Percentiles rank a stretch among this genome's conserved stretches.
These are phyloP conservation scores for Jackrogersella multiformis DNA, from an alignment of 495 filamentous ascomycete genomes.

Conservation along the genomic window DNA sequence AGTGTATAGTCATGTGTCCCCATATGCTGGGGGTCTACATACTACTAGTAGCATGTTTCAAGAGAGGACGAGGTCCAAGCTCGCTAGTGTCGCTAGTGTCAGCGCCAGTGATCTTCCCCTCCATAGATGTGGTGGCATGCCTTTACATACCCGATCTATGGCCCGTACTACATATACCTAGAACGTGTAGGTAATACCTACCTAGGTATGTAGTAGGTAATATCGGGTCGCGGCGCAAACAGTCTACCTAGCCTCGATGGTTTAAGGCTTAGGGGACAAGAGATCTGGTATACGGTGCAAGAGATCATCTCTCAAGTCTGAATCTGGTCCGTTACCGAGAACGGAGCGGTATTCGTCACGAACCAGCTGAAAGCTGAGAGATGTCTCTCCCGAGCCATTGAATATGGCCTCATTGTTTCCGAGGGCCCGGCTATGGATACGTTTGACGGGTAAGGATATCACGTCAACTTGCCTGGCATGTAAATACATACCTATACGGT, in stretches of 20 bases:
- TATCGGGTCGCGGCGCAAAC: neutral
- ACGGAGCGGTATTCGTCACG: neutral
- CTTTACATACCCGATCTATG: neutral
- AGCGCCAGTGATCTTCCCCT: slow-evolving; percentile 8
- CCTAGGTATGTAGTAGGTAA: neutral
- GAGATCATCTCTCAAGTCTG: neutral
- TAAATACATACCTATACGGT: too few species aligned
- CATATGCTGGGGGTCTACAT: slow-evolving; percentile 5
- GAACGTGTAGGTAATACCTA: too few species aligned
- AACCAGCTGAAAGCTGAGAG: slow-evolving; percentile 4
- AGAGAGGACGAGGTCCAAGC: slow-evolving; percentile 24
- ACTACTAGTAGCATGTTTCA: too few species aligned
- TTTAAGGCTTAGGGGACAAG: neutral
- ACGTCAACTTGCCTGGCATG: slow-evolving; percentile 9
- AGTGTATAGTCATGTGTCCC: slow-evolving; percentile 12
- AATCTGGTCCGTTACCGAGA: neutral
- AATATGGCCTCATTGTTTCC: slow-evolving; percentile 5
- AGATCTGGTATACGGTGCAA: neutral
- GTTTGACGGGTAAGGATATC: slow-evolving; percentile 1
- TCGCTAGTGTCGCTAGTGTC: neutral
- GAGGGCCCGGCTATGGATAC: neutral
- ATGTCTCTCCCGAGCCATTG: neutral
- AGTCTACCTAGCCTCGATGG: neutral
- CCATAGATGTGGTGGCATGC: slow-evolving; percentile 6
- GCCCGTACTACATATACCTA: neutral